Evolutionary conservation across 2,329 filamentous ascomycete genomes (phyloP).

Genomic region (Malbranchea zuffiana): DNA sequence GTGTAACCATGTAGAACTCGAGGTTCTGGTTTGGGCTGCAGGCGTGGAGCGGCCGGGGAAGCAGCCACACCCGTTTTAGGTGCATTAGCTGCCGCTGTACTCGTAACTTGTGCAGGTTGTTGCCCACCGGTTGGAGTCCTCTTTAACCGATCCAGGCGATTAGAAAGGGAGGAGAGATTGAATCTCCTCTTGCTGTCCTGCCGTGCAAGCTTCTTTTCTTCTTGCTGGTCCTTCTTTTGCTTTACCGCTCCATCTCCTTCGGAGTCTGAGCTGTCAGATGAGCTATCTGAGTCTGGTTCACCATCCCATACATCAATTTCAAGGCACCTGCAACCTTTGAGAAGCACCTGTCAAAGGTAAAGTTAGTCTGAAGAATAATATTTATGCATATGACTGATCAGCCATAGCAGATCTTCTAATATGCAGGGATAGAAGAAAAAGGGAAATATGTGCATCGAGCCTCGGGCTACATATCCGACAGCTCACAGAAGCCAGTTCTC

Average conservation of each 20-base stretch:
- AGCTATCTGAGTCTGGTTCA: slow-evolving; percentile 33
- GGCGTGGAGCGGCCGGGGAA: slow-evolving; percentile 1
- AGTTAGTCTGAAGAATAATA: too few species aligned
- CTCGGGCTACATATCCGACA: too few species aligned
- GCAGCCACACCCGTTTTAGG: slow-evolving; percentile 5
- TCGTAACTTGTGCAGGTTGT: slow-evolving; percentile 20
- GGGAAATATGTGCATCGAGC: too few species aligned
- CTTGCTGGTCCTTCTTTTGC: slow-evolving; percentile 19
- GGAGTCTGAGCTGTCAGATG: slow-evolving; percentile 27
- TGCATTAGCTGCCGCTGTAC: slow-evolving; percentile 17
- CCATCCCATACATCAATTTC: slow-evolving; percentile 96
- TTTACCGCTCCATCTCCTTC: slow-evolving; percentile 16
- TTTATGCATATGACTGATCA: too few species aligned
- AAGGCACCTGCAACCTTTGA: slow-evolving; percentile 72
- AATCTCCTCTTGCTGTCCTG: slow-evolving; percentile 16
- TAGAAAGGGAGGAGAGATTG: slow-evolving; percentile 13
- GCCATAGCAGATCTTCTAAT: too few species aligned
- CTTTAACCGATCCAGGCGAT: slow-evolving; percentile 12
- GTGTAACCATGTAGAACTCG: slow-evolving; percentile 81
- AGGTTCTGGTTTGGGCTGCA: slow-evolving; percentile 46
- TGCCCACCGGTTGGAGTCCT: slow-evolving; percentile 1
- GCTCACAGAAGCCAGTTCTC: too few species aligned
- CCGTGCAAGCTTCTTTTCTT: slow-evolving; percentile 15
- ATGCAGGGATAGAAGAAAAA: too few species aligned
- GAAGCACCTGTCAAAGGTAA: slow-evolving; percentile 48